Base-by-base conservation (phyloP, 1,139 yeast genomes). In the Pichia inconspicua region DNA sequence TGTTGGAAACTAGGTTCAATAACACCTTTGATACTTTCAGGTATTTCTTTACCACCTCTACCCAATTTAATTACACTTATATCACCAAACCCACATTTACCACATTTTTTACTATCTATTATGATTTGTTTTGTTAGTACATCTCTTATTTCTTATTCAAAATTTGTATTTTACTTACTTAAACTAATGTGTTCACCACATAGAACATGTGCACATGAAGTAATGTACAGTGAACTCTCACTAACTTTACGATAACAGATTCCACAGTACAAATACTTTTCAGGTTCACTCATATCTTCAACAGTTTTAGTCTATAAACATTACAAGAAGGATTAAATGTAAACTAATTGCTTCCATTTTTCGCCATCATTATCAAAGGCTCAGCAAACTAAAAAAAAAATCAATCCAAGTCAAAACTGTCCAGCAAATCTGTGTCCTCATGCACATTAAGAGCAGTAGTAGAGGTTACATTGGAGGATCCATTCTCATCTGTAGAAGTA, bases 1-100 rank as follows among this genome's bases (percentile, higher is more conserved):
- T 45, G 22, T 25, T 39, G 11, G 22, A 27, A 44, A 44, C 36
- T 48, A 11, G 51, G 49, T 31, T 48, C 46, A 35, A 44, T 41
- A 1, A 48, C 46, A 25, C 42, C 48, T 22, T 45, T 42, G 5
- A 48, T 36, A 19, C 37, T 41, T 5, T 41, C 41, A 5, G 47
- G 44, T 10, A 44, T 46, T 2, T 44, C 32, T 27, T 25, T 40
- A 25, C 36, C 28, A 27, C 38, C 46, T 27, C 41, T 39, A 34
- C 22, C 37, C 8, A 48, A 36, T 22, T 48, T 48, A 11, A 48
- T 40, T n/a, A 48, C 43, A 2, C 46, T 39, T 9, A 48, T 32
- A 5, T 35, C 48, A 14, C 37, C 30, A 12, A 36, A 40, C 9
- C 38, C 27, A 36, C 51, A 48, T 41, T 48, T 48, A 2, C 43